phyloP scores from a whole-genome alignment of 2,329 filamentous ascomycete genomes.

The Didymella segeticola region DNA sequence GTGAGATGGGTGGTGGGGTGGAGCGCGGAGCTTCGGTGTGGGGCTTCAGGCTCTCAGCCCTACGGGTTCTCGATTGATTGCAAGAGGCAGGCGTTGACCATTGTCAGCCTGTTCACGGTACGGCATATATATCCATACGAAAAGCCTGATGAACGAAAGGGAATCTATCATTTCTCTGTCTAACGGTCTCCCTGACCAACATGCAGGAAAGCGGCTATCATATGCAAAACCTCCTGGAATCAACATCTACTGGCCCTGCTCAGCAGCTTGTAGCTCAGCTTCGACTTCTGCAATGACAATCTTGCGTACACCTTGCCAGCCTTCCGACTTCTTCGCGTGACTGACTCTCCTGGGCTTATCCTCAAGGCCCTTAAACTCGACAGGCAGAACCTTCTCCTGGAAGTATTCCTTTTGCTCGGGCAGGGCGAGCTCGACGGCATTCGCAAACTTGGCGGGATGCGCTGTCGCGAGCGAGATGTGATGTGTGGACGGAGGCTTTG shows the following conservation, averaged over 20 bases:
- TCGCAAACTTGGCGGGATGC: conserved; percentile 93
- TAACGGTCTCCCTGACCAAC: background rate
- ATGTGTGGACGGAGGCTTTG: conserved; percentile 56
- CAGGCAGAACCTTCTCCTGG: conserved; percentile 79
- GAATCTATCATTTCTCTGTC: background rate
- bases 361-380: conserved; percentile 82
- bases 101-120: no score
- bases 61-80: background rate
- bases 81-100: background rate
- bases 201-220: conserved; percentile 13
- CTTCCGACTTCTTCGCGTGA: conserved; percentile 66
- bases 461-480: conserved; percentile 91
- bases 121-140: background rate
- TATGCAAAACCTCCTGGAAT: conserved; percentile 6
- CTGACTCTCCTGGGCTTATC: conserved; percentile 76
- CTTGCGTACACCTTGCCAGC: conserved; percentile 77
- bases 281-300: conserved; percentile 78
- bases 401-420: conserved; percentile 73
- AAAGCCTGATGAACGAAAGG: background rate
- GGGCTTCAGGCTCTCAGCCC: conserved; percentile 6
- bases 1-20: conserved; percentile 7
- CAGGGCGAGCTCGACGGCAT: conserved; percentile 82
- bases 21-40: conserved; percentile 13
- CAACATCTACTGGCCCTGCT: conserved; percentile 25
- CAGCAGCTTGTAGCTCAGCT: conserved; percentile 45